A percentile compares a stretch with the other conserved stretches of the same genome.
Evolutionary conservation across 2,329 filamentous ascomycete genomes (phyloP).

Genomic region (Sporothrix sp.): DNA sequence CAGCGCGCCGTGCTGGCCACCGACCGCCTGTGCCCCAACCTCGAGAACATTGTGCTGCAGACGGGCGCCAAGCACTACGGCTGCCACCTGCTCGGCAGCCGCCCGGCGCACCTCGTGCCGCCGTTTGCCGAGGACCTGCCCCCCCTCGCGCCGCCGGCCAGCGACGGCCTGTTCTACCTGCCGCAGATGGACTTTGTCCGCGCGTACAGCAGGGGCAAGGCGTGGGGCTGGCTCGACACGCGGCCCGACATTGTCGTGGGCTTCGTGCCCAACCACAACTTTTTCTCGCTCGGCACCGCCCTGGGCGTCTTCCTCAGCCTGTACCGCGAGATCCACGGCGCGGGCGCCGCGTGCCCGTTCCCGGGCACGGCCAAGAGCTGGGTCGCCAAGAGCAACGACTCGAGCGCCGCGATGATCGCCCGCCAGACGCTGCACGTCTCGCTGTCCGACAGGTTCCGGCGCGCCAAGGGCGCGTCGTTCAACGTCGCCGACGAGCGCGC

Average conservation of each 20-base stretch:
- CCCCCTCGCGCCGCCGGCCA: constrained; percentile 26
- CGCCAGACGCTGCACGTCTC: constrained; percentile 20
- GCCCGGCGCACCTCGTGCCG: constrained; percentile 28
- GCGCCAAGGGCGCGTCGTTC: constrained; percentile 19
- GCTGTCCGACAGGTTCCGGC: constrained; percentile 11
- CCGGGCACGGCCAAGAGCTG: constrained; percentile 30
- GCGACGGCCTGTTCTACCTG: constrained; percentile 31
- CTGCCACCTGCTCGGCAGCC: constrained; percentile 31
- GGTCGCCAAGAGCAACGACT: constrained; percentile 29
- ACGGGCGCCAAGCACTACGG: constrained; percentile 31
- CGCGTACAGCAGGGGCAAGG: constrained; percentile 27
- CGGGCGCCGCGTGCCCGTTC: constrained; percentile 29
- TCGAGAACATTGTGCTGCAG: constrained; percentile 29
- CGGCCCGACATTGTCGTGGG: constrained; percentile 33
- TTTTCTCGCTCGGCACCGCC: constrained; percentile 28
- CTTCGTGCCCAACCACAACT: constrained; percentile 31
- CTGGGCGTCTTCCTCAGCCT: constrained; percentile 30
- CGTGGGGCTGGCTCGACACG: constrained; percentile 32
- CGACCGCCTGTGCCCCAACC: constrained; percentile 25
- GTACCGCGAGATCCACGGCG: constrained; percentile 28
- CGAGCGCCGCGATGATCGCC: constrained; percentile 30
- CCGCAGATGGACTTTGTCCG: constrained; percentile 31
- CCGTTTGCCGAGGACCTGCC: constrained; percentile 26
- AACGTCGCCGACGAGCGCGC: constrained; percentile 20
- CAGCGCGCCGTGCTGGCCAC: constrained; percentile 28